Conservation (phyloP, 768 basidiomycete species). For the Boletus barrowsii region DNA sequence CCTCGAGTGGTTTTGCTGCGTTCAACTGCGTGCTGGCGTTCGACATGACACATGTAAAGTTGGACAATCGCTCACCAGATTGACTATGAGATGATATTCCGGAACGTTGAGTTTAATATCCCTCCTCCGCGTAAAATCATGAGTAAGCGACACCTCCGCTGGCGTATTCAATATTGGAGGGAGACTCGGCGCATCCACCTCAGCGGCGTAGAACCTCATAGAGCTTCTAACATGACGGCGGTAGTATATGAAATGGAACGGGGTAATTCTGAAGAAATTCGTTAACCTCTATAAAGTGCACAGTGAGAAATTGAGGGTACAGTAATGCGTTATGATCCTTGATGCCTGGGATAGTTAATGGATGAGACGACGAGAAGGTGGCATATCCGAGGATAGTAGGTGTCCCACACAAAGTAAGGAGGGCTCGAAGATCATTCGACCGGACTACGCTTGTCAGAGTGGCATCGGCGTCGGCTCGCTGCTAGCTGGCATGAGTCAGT, state of each 20-base stretch:
- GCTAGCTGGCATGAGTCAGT: neutral
- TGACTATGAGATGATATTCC: slow-evolving; percentile 33
- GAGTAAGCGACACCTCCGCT: slow-evolving; percentile 30
- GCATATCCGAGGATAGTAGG: slow-evolving; percentile 32
- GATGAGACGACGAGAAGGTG: slow-evolving; percentile 14
- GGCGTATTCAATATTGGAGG: slow-evolving; percentile 19
- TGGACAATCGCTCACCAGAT: slow-evolving; percentile 36
- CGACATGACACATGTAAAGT: neutral
- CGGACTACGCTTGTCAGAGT: slow-evolving; percentile 10
- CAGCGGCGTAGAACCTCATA: slow-evolving; percentile 63
- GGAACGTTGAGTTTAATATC: slow-evolving; percentile 4
- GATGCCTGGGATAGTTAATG: slow-evolving; percentile 26
- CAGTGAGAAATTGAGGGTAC: slow-evolving; percentile 7
- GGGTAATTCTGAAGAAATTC: slow-evolving; percentile 4
- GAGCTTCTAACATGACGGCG: slow-evolving; percentile 49
- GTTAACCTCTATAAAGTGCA: slow-evolving; percentile 7
- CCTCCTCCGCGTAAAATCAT: slow-evolving; percentile 37
- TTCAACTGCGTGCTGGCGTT: slow-evolving; percentile 39
- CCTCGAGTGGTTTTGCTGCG: slow-evolving; percentile 37
- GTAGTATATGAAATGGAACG: slow-evolving; percentile 46
- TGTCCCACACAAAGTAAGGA: slow-evolving; percentile 15
- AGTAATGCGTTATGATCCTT: slow-evolving; percentile 30
- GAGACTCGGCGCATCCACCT: slow-evolving; percentile 31
- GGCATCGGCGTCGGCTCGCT: slow-evolving; percentile 17
- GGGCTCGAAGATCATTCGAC: slow-evolving; percentile 16